Conservation (phyloP, 1,139 yeast species). For the Candida sp. region DNA sequence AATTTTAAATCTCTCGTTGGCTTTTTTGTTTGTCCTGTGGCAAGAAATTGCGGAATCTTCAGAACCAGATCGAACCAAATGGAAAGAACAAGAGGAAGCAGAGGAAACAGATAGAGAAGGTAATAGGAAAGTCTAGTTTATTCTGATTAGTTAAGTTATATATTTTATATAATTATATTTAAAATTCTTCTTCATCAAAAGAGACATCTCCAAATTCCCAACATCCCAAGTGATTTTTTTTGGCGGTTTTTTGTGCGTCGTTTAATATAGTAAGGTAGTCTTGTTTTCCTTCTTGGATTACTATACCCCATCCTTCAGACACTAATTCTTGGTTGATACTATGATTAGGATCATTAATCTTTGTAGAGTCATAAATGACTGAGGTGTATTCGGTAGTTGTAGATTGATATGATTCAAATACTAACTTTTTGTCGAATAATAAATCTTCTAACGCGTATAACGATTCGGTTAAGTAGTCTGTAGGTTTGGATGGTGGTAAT, state of each 20-base stretch:
- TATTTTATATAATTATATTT: background rate
- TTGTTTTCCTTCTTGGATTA: constrained; percentile 32
- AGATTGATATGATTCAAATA: constrained; percentile 49
- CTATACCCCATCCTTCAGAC: constrained; percentile 62
- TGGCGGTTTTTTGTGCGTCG: constrained; percentile 47
- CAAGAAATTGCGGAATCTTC: background rate
- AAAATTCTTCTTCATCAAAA: constrained; percentile 47
- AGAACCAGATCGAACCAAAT: background rate
- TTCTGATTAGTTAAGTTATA: too few species aligned
- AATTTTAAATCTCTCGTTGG: background rate
- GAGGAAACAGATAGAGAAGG: background rate
- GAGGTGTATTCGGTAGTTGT: constrained; percentile 43
- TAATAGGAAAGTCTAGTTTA: background rate
- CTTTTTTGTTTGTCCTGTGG: background rate
- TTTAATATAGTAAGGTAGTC: constrained; percentile 38
- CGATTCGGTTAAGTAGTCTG: constrained; percentile 60
- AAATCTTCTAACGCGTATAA: constrained; percentile 54
- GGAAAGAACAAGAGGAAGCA: background rate
- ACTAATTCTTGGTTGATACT: constrained; percentile 65
- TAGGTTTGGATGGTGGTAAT: constrained; percentile 58
- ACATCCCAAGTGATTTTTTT: constrained; percentile 56
- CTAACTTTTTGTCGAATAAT: constrained; percentile 54
- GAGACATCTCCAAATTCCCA: constrained; percentile 84
- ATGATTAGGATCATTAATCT: constrained; percentile 51
- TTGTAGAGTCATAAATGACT: constrained; percentile 60